phyloP scores from a whole-genome alignment of 78 protist genomes.

The Chrysochromulina parva region DNA sequence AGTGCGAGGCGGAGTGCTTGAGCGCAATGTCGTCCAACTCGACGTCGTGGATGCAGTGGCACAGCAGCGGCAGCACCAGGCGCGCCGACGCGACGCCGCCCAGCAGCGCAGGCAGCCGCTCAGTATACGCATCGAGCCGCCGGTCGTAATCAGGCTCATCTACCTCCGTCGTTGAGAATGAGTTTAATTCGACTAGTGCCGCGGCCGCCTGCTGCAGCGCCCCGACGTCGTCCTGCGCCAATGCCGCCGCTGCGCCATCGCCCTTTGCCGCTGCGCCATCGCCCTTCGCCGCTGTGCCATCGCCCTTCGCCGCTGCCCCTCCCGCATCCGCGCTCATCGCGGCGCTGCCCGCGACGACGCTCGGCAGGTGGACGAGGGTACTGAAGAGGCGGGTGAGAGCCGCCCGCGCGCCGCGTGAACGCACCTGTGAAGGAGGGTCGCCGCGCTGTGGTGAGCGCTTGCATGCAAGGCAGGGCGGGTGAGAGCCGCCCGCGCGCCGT shows the following conservation, averaged over 20 bases:
- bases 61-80: not conserved
- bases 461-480: too few relatives aligned
- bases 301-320: too few relatives aligned
- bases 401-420: not conserved
- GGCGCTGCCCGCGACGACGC: not conserved
- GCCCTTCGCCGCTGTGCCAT: too few relatives aligned
- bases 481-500: too few relatives aligned
- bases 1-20: not conserved
- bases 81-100: not conserved
- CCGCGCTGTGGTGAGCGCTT: too few relatives aligned
- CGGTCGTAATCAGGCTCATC: not conserved
- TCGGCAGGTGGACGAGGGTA: not conserved
- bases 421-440: too few relatives aligned
- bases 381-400: not conserved
- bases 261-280: too few relatives aligned
- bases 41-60: not conserved
- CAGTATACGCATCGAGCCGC: not conserved
- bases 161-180: not conserved
- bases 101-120: not conserved
- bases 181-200: not conserved
- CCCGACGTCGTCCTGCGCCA: too few relatives aligned
- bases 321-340: too few relatives aligned
- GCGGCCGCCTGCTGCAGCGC: not conserved
- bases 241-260: too few relatives aligned
- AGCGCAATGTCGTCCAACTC: slow-evolving; percentile 17